Evolutionary conservation across 495 filamentous ascomycete genomes (phyloP).

Genomic region (Aspergillus sparsus): DNA sequence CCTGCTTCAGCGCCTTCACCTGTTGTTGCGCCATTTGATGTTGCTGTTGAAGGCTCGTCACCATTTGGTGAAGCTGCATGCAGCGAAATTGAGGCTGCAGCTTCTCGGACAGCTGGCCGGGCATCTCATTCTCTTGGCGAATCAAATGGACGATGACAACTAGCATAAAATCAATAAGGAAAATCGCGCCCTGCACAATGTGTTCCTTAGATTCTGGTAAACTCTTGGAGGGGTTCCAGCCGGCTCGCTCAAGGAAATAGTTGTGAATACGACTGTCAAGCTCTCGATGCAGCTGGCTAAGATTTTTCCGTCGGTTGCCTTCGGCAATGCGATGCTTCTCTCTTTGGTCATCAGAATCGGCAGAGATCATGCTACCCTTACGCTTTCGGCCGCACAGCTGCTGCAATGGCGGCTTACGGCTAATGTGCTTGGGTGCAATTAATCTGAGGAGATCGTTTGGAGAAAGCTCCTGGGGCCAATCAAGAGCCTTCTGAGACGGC

Average conservation of each 20-base stretch:
- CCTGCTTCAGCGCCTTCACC: constrained; percentile 40
- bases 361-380: constrained; percentile 41
- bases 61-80: constrained; percentile 46
- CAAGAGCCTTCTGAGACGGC: constrained; percentile 33
- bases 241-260: constrained; percentile 47
- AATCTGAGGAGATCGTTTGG: constrained; percentile 39
- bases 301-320: constrained; percentile 48
- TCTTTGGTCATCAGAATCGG: constrained; percentile 44
- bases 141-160: constrained; percentile 45
- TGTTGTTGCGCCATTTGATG: constrained; percentile 42
- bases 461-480: constrained; percentile 44
- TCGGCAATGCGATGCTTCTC: constrained; percentile 52
- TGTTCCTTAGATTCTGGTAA: constrained; percentile 51
- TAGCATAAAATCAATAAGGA: constrained; percentile 47
- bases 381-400: constrained; percentile 50
- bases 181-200: constrained; percentile 48
- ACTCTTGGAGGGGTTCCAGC: constrained; percentile 50
- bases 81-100: constrained; percentile 46
- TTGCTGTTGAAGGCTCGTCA: constrained; percentile 43
- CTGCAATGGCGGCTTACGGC: constrained; percentile 48
- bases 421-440: constrained; percentile 44
- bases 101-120: constrained; percentile 43
- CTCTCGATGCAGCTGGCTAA: constrained; percentile 47
- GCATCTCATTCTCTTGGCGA: constrained; percentile 43
- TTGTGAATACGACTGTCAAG: constrained; percentile 45